A percentile compares a stretch with the other conserved stretches of the same genome.
phyloP scores from a whole-genome alignment of 352 stramenopile genomes.

The Phytophthora sp. region DNA sequence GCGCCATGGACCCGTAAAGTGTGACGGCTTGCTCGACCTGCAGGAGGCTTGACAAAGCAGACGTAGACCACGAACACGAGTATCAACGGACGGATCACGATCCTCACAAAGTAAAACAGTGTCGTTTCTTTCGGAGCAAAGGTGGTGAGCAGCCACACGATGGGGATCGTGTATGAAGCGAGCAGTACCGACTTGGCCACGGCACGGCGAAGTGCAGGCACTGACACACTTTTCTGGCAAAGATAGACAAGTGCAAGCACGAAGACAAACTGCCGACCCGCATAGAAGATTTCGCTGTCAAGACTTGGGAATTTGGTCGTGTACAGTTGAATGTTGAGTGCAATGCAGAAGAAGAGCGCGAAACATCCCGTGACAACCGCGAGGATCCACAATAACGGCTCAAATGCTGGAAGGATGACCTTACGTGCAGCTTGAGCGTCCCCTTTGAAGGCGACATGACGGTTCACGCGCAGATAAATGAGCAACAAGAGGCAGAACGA shows the following conservation, averaged over 20 bases:
- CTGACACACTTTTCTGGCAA: constrained; percentile 69
- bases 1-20: constrained; percentile 39
- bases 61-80: constrained; percentile 41
- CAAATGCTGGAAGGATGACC: constrained; percentile 63
- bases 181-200: constrained; percentile 49
- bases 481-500: constrained; percentile 44
- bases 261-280: constrained; percentile 62
- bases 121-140: constrained; percentile 17
- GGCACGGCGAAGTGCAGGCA: constrained; percentile 52
- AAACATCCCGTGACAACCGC: constrained; percentile 31
- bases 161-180: constrained; percentile 49
- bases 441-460: constrained; percentile 49
- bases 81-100: constrained; percentile 25
- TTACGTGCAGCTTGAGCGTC: constrained; percentile 47
- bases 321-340: constrained; percentile 42
- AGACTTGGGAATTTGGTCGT: constrained; percentile 36
- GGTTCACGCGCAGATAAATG: constrained; percentile 50
- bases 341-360: constrained; percentile 44
- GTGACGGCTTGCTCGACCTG: constrained; percentile 36
- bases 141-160: constrained; percentile 36
- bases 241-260: constrained; percentile 57
- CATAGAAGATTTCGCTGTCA: constrained; percentile 47
- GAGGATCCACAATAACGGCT: constrained; percentile 63
- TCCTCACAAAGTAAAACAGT: constrained; percentile 31
- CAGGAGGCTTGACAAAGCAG: constrained; percentile 40